Evolutionary conservation across 108 stramenopile species (phyloP).

Genomic region (Skeletonema costatum): DNA sequence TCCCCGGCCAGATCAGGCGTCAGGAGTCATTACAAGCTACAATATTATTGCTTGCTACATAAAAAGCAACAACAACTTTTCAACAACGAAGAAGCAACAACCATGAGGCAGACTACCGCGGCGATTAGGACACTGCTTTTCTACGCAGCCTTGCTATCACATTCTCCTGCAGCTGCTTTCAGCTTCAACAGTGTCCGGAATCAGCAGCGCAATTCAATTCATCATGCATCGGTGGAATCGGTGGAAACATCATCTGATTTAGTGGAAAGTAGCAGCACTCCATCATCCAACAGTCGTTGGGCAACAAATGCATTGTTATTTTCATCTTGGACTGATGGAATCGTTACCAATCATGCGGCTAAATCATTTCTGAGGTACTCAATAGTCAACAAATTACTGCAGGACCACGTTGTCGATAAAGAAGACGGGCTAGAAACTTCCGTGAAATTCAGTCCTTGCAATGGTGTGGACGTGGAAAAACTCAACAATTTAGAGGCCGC

Average conservation of each 20-base stretch:
- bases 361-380: slow-evolving; percentile 64
- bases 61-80: too few relatives aligned
- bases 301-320: slow-evolving; percentile 54
- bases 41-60: too few relatives aligned
- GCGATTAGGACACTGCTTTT: not conserved
- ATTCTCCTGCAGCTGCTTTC: not conserved
- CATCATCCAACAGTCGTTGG: slow-evolving; percentile 4
- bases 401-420: slow-evolving; percentile 30
- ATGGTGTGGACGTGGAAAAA: slow-evolving; percentile 62
- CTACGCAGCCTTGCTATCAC: not conserved
- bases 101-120: not conserved
- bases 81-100: too few relatives aligned
- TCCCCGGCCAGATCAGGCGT: too few relatives aligned
- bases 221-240: not conserved
- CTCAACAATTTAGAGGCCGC: slow-evolving; percentile 48
- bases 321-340: slow-evolving; percentile 80
- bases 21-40: too few relatives aligned
- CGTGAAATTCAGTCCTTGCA: slow-evolving; percentile 70
- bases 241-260: not conserved
- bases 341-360: slow-evolving; percentile 48
- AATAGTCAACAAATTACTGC: slow-evolving; percentile 46
- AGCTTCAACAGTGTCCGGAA: not conserved
- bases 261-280: not conserved
- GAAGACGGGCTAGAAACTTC: slow-evolving; percentile 55
- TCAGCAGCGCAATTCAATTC: not conserved